Percentiles rank a stretch among this genome's conserved stretches.
Conservation (phyloP, 306 rosid species). For the Lupinus albus region DNA sequence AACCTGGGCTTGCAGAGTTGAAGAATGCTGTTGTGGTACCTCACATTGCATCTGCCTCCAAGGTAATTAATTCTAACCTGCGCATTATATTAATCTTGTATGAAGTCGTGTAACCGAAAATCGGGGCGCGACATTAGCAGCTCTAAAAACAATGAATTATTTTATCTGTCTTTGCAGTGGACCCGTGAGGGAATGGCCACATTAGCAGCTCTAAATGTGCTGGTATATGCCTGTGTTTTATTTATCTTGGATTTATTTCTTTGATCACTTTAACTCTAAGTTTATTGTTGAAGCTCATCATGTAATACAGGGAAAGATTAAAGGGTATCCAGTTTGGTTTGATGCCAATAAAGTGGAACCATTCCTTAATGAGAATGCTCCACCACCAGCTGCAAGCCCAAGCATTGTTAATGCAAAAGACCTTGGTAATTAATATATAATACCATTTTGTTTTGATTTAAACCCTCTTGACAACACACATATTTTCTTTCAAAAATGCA, state of each 20-base stretch:
- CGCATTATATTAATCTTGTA: not conserved
- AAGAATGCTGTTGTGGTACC: slow-evolving; percentile 97
- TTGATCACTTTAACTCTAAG: not conserved
- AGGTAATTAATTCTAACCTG: slow-evolving; percentile 56
- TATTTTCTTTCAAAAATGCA: slow-evolving; percentile 38
- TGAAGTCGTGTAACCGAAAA: too few relatives aligned
- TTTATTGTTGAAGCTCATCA: slow-evolving; percentile 26
- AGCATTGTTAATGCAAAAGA: slow-evolving; percentile 95
- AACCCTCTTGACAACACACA: not conserved
- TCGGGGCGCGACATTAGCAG: too few relatives aligned
- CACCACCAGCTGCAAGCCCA: slow-evolving; percentile 89
- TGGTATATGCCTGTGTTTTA: slow-evolving; percentile 55
- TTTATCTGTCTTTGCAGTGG: slow-evolving; percentile 64
- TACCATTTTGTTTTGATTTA: slow-evolving; percentile 11
- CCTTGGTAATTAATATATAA: slow-evolving; percentile 50
- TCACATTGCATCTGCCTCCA: slow-evolving; percentile 98
- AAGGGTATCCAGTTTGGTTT: slow-evolving; percentile 84
- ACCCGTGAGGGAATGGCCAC: slow-evolving; percentile 99
- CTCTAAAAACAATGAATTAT: slow-evolving; percentile 11
- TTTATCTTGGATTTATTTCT: slow-evolving; percentile 29
- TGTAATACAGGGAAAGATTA: slow-evolving; percentile 72
- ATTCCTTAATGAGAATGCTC: slow-evolving; percentile 69
- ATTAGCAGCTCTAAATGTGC: slow-evolving; percentile 93
- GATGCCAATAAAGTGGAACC: slow-evolving; percentile 83
- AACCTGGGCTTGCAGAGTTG: slow-evolving; percentile 93